Evolutionary conservation across 805 yeast species (phyloP).

Genomic region (Sugiyamaella valdiviana): DNA sequence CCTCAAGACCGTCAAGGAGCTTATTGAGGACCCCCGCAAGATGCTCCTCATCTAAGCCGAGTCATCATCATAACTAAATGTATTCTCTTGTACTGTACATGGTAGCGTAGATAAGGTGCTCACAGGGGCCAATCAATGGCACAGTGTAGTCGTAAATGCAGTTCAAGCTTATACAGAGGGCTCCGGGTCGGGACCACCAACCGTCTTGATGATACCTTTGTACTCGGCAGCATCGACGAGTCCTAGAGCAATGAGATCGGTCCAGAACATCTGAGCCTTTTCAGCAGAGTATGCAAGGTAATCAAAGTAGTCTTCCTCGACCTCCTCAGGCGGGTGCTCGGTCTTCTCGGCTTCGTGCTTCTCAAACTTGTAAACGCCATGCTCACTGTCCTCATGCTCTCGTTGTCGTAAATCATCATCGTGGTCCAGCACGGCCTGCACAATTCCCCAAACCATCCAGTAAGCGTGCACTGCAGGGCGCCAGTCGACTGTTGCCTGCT

Average conservation of each 20-base stretch:
- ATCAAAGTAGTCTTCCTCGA: slow-evolving; percentile 62
- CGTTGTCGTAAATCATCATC: slow-evolving; percentile 36
- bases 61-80: background rate
- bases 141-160: no score
- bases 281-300: slow-evolving; percentile 69
- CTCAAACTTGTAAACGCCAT: slow-evolving; percentile 34
- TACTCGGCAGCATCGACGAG: slow-evolving; percentile 37
- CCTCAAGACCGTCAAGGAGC: slow-evolving; percentile 92
- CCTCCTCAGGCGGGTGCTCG: slow-evolving; percentile 26
- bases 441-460: slow-evolving; percentile 92
- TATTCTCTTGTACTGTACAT: background rate
- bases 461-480: slow-evolving; percentile 68
- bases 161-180: background rate
- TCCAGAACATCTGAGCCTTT: slow-evolving; percentile 66
- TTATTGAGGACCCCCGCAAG: slow-evolving; percentile 97
- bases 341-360: slow-evolving; percentile 26
- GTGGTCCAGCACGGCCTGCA: slow-evolving; percentile 58
- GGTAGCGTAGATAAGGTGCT: background rate
- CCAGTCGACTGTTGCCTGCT: slow-evolving; percentile 68
- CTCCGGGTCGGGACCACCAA: background rate
- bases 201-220: slow-evolving; percentile 21
- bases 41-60: slow-evolving; percentile 56
- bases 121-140: background rate
- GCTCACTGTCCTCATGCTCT: slow-evolving; percentile 31
- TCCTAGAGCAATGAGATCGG: slow-evolving; percentile 63